Base-by-base conservation (phyloP, 1,139 yeast species). In the Pichia inconspicua region DNA sequence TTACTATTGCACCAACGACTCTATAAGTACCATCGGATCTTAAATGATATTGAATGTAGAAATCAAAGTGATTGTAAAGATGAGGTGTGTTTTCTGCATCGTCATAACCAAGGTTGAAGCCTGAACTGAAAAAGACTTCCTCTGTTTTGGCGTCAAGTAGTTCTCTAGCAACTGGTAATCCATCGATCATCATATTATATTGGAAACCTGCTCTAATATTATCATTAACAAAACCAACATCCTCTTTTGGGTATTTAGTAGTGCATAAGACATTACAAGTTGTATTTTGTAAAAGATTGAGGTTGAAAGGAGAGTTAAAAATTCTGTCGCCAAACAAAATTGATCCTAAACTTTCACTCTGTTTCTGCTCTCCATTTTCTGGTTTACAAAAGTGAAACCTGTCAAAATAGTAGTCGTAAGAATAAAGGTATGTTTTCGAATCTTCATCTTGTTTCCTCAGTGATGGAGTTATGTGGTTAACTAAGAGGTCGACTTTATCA, bases 261-360 rank as follows among this genome's bases (percentile, higher is more conserved):
- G 73, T 58, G 68, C 99, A 92, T 45, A 90, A 70, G 25, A 64
- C 58, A 49, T 73, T 72, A 72, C 98, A 92, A 11, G 73, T 63
- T 58, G 77, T 76, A 54, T 84, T 76, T 64, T 86, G 76, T 57
- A 85, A 73, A 95, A 92, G 86, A 44, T 76, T 72, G 56, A 92
- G 71, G 49, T 84, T 77, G 61, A 86, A 88, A 2, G 97, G 97
- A 9, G 97, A 88, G 62, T 87, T 84, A 73, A 86, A 89, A 55
- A 92, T 89, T 63, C 98, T 77, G 67, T 92, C 98, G 53, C 99
- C 98, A 66, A 94, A 89, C 50, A 92, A 74, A 55, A 92, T 84
- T 1, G 97, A 83, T 8, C 99, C 99, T 47, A 92, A 73, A 12
- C 95, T 84, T 67, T 90, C 97, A 58, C 88, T 80, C 65, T 88